These are phyloP conservation scores for Boletus tylopilopsis DNA, from an alignment of 768 basidiomycete species.

Conservation along the genomic window DNA sequence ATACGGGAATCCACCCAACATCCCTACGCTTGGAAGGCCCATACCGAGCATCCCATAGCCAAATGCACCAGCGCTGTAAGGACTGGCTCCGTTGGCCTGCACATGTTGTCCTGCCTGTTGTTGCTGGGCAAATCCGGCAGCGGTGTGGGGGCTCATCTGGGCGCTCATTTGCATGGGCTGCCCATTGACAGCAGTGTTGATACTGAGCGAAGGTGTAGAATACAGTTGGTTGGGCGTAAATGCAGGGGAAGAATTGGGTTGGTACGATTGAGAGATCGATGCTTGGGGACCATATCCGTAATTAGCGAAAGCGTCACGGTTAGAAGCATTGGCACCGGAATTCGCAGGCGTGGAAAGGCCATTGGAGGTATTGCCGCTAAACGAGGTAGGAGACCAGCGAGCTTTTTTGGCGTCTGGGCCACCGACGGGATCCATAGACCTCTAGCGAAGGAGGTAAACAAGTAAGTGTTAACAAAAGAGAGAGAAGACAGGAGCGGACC, in stretches of 20 bases:
- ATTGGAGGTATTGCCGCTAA: conserved; percentile 33
- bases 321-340: conserved; percentile 35
- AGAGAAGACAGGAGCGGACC: conserved; percentile 40
- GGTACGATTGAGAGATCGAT: conserved; percentile 54
- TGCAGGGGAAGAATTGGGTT: conserved; percentile 39
- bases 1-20: too few relatives aligned
- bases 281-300: conserved; percentile 83
- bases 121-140: conserved; percentile 49
- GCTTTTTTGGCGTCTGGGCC: conserved; percentile 88
- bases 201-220: conserved; percentile 65
- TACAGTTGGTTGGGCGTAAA: conserved; percentile 63
- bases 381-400: conserved; percentile 77
- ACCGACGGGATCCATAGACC: conserved; percentile 80
- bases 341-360: conserved; percentile 36
- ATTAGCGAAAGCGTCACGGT: conserved; percentile 76
- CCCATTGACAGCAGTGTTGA: conserved; percentile 55
- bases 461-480: not conserved
- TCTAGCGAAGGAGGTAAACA: conserved; percentile 39
- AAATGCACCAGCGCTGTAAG: conserved; percentile 51
- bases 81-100: conserved; percentile 45
- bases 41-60: too few relatives aligned
- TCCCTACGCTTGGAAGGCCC: too few relatives aligned
- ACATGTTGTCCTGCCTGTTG: conserved; percentile 28
- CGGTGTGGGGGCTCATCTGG: conserved; percentile 69
- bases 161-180: conserved; percentile 43